These are phyloP conservation scores for Sarocladium oryzae DNA, from an alignment of 2,329 filamentous ascomycete species.

Conservation along the genomic window DNA sequence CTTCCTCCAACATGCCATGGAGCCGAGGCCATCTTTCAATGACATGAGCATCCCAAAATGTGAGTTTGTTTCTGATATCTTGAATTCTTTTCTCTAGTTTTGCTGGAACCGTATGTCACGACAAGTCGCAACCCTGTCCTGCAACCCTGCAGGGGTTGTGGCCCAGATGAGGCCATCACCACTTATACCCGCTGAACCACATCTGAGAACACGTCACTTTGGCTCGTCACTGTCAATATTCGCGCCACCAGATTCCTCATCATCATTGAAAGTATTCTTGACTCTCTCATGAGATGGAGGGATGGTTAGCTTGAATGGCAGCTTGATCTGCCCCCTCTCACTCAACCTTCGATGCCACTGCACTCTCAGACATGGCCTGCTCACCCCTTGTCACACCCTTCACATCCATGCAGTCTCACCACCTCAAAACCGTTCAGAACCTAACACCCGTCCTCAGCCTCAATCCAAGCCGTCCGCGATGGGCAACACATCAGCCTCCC, in stretches of 20 bases:
- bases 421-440: background rate
- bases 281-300: too few relatives aligned
- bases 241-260: too few relatives aligned
- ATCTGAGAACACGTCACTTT: too few relatives aligned
- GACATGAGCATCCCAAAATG: slow-evolving; percentile 41
- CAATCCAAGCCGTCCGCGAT: slow-evolving; percentile 44
- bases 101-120: background rate
- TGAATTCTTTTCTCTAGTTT: background rate
- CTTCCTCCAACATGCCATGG: slow-evolving; percentile 77
- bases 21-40: slow-evolving; percentile 78
- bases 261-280: too few relatives aligned
- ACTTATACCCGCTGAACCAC: background rate
- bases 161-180: background rate
- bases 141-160: background rate
- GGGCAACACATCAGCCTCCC: slow-evolving; percentile 48
- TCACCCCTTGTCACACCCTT: too few relatives aligned
- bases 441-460: slow-evolving; percentile 26
- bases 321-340: too few relatives aligned
- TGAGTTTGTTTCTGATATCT: slow-evolving; percentile 14
- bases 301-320: too few relatives aligned
- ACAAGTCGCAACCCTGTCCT: background rate
- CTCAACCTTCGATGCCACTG: too few relatives aligned
- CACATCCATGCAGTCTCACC: too few relatives aligned
- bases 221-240: too few relatives aligned
- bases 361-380: too few relatives aligned